Evolutionary conservation across 1,284 basidiomycete species (phyloP).

Genomic region (Ustilago tritici): DNA sequence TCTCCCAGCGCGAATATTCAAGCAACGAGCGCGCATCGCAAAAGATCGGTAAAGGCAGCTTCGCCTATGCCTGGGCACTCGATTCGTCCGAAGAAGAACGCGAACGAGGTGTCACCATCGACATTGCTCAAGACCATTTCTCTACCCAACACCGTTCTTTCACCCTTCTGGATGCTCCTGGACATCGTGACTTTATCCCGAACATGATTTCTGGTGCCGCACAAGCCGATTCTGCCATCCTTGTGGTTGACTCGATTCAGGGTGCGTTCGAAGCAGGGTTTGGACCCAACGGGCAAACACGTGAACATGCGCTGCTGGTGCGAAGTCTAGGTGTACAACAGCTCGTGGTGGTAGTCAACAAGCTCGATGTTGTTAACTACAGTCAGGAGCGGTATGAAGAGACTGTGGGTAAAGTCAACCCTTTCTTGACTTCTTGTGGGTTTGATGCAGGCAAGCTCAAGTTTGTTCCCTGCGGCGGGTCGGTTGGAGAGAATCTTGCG

Average conservation of each 20-base stretch:
- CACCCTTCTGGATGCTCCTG: conserved; percentile 94
- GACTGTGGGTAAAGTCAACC: conserved; percentile 79
- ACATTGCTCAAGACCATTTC: conserved; percentile 88
- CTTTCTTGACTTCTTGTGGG: conserved; percentile 88
- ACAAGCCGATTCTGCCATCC: conserved; percentile 92
- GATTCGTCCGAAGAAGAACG: conserved; percentile 94
- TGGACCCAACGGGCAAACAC: conserved; percentile 92
- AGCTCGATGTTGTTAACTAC: conserved; percentile 82
- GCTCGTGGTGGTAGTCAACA: conserved; percentile 92
- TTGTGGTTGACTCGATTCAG: conserved; percentile 90
- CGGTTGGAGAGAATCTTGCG: conserved; percentile 86
- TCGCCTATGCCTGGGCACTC: conserved; percentile 97
- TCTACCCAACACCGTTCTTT: conserved; percentile 82
- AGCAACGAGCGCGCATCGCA: conserved; percentile 91
- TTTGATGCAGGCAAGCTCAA: conserved; percentile 82
- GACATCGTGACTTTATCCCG: conserved; percentile 96
- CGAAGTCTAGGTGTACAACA: conserved; percentile 94
- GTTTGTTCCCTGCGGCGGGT: conserved; percentile 90
- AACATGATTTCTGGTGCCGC: conserved; percentile 99
- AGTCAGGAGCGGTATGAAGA: conserved; percentile 84
- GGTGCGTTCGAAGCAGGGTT: conserved; percentile 98
- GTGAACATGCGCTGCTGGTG: conserved; percentile 92
- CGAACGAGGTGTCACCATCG: conserved; percentile 96
- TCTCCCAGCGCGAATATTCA: conserved; percentile 85
- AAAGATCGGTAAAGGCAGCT: conserved; percentile 91